Conservation (phyloP, 1,284 basidiomycete species). For the Apiotrichum montevideense region DNA sequence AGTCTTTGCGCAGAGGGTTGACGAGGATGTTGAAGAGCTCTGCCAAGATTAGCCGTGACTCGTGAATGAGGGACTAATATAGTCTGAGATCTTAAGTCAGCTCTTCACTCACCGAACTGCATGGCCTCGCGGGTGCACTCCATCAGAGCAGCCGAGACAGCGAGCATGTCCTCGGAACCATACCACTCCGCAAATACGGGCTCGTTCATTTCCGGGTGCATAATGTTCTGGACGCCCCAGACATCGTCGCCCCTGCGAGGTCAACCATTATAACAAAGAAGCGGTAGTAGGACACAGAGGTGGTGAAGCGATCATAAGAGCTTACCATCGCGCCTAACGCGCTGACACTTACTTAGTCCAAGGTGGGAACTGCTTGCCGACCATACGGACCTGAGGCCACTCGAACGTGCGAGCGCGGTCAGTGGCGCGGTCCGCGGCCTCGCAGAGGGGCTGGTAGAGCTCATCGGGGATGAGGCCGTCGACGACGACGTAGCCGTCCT, state of each 20-base stretch:
- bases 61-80: no score
- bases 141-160: slow-evolving; percentile 53
- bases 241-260: not conserved
- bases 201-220: slow-evolving; percentile 65
- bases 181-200: slow-evolving; percentile 63
- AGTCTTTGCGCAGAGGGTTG: slow-evolving; percentile 61
- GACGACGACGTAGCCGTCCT: slow-evolving; percentile 68
- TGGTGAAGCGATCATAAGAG: no score
- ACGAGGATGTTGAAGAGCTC: slow-evolving; percentile 75
- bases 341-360: slow-evolving; percentile 47
- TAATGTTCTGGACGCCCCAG: slow-evolving; percentile 74
- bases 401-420: slow-evolving; percentile 56
- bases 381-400: slow-evolving; percentile 65
- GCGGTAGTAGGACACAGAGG: no score
- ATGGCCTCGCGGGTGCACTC: slow-evolving; percentile 54
- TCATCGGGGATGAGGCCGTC: slow-evolving; percentile 54
- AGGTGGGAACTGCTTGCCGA: slow-evolving; percentile 77
- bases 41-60: slow-evolving; percentile 37
- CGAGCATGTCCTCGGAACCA: slow-evolving; percentile 55
- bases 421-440: slow-evolving; percentile 55
- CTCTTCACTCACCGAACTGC: slow-evolving; percentile 60
- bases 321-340: not conserved
- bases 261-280: not conserved
- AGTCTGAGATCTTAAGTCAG: no score
- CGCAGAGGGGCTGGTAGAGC: slow-evolving; percentile 50